These are phyloP conservation scores for Eutypa lata DNA, from an alignment of 2,329 filamentous ascomycete species.

Conservation along the genomic window DNA sequence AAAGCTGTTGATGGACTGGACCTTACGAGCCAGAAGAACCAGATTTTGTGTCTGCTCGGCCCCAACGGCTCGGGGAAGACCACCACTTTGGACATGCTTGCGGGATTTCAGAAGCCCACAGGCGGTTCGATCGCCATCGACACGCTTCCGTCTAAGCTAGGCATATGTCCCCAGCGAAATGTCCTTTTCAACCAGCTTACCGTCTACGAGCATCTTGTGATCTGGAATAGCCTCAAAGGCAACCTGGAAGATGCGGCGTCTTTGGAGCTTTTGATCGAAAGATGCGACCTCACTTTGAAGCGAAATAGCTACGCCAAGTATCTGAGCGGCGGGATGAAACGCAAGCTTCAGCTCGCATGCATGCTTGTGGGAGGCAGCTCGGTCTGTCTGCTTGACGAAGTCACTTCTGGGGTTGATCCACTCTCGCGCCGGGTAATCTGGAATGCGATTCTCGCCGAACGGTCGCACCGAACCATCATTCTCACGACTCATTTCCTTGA, in stretches of 20 bases:
- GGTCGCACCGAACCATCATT: slow-evolving; percentile 23
- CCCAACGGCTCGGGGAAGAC: slow-evolving; percentile 71
- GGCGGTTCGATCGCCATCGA: slow-evolving; percentile 58
- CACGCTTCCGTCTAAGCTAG: slow-evolving; percentile 45
- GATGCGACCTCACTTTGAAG: slow-evolving; percentile 66
- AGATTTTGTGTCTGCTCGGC: slow-evolving; percentile 65
- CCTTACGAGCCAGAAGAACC: slow-evolving; percentile 54
- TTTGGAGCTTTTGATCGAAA: slow-evolving; percentile 49
- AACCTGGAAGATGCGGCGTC: slow-evolving; percentile 42
- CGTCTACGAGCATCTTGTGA: slow-evolving; percentile 65
- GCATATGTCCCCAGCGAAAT: slow-evolving; percentile 73
- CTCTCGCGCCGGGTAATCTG: slow-evolving; percentile 50
- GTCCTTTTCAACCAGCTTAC: slow-evolving; percentile 73
- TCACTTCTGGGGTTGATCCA: slow-evolving; percentile 70
- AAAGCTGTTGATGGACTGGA: slow-evolving; percentile 59
- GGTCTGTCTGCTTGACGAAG: slow-evolving; percentile 70
- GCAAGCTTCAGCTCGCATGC: slow-evolving; percentile 73
- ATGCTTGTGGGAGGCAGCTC: slow-evolving; percentile 74
- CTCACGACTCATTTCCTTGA: slow-evolving; percentile 28
- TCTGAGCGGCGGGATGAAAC: slow-evolving; percentile 72
- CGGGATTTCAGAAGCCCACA: slow-evolving; percentile 60
- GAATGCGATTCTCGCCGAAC: slow-evolving; percentile 23
- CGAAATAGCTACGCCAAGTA: slow-evolving; percentile 58
- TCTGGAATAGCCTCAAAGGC: slow-evolving; percentile 69
- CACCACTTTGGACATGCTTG: slow-evolving; percentile 66